These are phyloP conservation scores for Rhodotorula babjevae DNA, from an alignment of 768 basidiomycete genomes.

Conservation along the genomic window DNA sequence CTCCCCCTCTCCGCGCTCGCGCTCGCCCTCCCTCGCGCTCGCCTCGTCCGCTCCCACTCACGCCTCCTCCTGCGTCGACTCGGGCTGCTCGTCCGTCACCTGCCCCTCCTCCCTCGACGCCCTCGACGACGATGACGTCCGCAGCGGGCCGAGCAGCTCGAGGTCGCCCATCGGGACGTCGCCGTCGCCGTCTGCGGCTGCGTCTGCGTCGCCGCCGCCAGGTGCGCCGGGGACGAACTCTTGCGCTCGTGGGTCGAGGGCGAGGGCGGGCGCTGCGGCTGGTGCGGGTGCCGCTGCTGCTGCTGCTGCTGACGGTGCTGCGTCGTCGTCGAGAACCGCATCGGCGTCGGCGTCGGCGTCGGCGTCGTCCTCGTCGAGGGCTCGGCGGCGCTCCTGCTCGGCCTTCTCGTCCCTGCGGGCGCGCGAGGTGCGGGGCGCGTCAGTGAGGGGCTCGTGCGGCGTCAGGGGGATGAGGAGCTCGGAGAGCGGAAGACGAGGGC, in stretches of 20 bases:
- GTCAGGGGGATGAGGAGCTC: too few relatives aligned
- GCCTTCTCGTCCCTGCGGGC: conserved; percentile 31
- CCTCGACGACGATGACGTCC: not conserved
- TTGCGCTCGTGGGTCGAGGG: not conserved
- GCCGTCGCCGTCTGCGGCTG: not conserved
- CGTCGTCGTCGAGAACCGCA: not conserved
- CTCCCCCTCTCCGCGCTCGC: too few relatives aligned
- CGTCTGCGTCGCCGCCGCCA: not conserved
- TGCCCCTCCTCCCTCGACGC: not conserved
- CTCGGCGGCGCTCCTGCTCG: conserved; percentile 30
- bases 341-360: not conserved
- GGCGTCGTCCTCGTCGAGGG: conserved; percentile 32
- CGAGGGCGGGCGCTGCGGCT: too few relatives aligned
- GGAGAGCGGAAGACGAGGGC: too few relatives aligned
- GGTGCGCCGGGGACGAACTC: conserved; percentile 16
- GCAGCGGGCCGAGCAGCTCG: too few relatives aligned
- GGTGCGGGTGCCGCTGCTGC: not conserved
- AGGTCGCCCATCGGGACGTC: conserved; percentile 5
- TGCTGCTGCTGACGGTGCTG: not conserved
- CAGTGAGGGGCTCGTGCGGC: not conserved
- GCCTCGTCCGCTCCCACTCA: not conserved
- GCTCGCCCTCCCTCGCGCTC: not conserved
- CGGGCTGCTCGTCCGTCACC: not conserved
- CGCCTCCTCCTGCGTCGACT: not conserved
- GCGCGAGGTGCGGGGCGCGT: too few relatives aligned